Conservation (phyloP, 1,139 yeast genomes). For the Yamadazyma dushanensis region DNA sequence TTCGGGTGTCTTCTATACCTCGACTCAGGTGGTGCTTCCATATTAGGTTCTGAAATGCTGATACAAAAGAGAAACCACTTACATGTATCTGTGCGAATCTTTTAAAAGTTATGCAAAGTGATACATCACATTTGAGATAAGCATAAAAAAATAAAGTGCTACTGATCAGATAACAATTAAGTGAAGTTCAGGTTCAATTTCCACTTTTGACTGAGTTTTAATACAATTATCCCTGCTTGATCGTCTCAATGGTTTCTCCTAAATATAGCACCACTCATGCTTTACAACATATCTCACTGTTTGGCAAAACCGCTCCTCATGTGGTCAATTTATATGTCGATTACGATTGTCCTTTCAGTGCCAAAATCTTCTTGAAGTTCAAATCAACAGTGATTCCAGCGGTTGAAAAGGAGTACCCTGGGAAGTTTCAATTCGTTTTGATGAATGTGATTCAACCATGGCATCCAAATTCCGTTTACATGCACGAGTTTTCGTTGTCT, state of each 20-base stretch:
- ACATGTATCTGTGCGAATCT: too few species aligned
- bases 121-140: too few species aligned
- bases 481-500: slow-evolving; percentile 73
- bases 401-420: slow-evolving; percentile 47
- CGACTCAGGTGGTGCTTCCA: too few species aligned
- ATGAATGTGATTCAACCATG: slow-evolving; percentile 81
- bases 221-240: too few species aligned
- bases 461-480: slow-evolving; percentile 72
- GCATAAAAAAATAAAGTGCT: too few species aligned
- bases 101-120: too few species aligned
- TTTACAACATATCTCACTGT: slow-evolving; percentile 23
- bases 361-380: slow-evolving; percentile 59
- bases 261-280: slow-evolving; percentile 42
- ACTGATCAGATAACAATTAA: too few species aligned
- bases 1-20: too few species aligned
- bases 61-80: too few species aligned
- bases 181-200: too few species aligned
- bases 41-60: too few species aligned
- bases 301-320: slow-evolving; percentile 24
- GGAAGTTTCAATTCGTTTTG: slow-evolving; percentile 55
- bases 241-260: slow-evolving; percentile 27
- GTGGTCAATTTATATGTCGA: slow-evolving; percentile 62
- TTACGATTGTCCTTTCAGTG: slow-evolving; percentile 77
- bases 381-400: slow-evolving; percentile 54
- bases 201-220: too few species aligned